Evolutionary conservation across 1,139 yeast genomes (phyloP).

Genomic region (Blastobotrys persicus): DNA sequence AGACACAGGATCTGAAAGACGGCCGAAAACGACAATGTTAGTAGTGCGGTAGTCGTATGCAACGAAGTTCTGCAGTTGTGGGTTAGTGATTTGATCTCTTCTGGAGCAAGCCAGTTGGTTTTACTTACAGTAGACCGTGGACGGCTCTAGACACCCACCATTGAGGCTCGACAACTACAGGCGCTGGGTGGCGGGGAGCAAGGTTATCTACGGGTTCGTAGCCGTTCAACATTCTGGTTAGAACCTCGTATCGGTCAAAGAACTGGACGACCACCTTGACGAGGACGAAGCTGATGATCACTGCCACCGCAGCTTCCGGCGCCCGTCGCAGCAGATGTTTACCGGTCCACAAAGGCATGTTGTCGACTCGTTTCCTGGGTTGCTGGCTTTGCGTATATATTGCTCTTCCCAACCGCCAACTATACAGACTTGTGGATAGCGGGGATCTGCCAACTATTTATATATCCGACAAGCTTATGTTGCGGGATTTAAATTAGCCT

Average conservation of each 20-base stretch:
- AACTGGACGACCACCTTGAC: slow-evolving; percentile 12
- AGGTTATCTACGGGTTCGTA: too few species aligned
- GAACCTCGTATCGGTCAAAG: slow-evolving; percentile 9
- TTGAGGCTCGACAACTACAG: slow-evolving; percentile 1
- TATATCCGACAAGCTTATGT: too few species aligned
- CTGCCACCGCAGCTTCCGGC: background rate
- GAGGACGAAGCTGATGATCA: background rate
- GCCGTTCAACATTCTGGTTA: background rate
- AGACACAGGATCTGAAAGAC: slow-evolving; percentile 25
- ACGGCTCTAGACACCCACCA: background rate
- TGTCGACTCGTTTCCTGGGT: background rate
- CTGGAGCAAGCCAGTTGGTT: too few species aligned
- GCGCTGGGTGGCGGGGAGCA: background rate
- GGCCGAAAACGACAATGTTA: slow-evolving; percentile 24
- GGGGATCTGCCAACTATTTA: too few species aligned
- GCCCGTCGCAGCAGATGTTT: background rate
- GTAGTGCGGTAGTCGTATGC: slow-evolving; percentile 12
- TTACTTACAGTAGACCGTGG: slow-evolving; percentile 5
- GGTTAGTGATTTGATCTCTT: background rate
- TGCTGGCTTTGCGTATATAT: background rate
- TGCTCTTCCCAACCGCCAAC: background rate
- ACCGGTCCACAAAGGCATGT: slow-evolving; percentile 5
- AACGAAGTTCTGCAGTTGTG: background rate
- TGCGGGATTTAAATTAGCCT: too few species aligned
- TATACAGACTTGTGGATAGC: too few species aligned